Evolutionary conservation across 78 protist genomes (phyloP), one percentile per base, ranked within the genome.

Genomic region (slime mould (Dictyostelium discoideum)): DNA sequence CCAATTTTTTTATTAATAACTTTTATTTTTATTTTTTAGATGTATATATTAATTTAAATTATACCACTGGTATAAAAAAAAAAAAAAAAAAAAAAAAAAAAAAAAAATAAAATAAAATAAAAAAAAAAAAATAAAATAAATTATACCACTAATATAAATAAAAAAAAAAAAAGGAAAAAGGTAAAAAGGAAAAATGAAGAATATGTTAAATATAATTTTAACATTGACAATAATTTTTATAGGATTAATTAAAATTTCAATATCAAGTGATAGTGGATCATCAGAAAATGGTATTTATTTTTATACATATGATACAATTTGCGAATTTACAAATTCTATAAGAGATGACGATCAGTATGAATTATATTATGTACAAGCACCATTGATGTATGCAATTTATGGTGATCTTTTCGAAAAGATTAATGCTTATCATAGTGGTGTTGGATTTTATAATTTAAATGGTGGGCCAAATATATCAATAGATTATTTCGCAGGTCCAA

Each of bases 371-470:
- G 16, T 81, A 5, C 44, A 48, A 39, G 93, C 93, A 60, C 93
- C 93, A n/a, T 44, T 88, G 8, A n/a, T 88, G 40, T 37, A 88
- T 8, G 72, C 87, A 29, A 39, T 16, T 1, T 88, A 79, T 80
- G 93, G 93, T 44, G 32, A 63, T 29, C 60, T 88, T 16, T 60
- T 79, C 10, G 93, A 22, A 67, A 88, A 88, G 24, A 16, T 74
- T 18, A 88, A 88, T 22, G 93, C 87, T 0, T 88, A 63, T 80
- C 93, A 88, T 44, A 60, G 81, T 65, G 93, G 93, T 16, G 26
- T 88, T 10, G 76, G 22, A 26, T 88, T 88, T 18, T 74, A 26
- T 74, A 74, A 37, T 69, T 69, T 69, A 69, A 69, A 69, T 74
- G 46, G 81, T 74, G 46, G 46, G 2, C 16, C 39, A 11, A 74